Conservation (phyloP, 2,329 filamentous ascomycete species). For the Colletotrichum endophyticum region DNA sequence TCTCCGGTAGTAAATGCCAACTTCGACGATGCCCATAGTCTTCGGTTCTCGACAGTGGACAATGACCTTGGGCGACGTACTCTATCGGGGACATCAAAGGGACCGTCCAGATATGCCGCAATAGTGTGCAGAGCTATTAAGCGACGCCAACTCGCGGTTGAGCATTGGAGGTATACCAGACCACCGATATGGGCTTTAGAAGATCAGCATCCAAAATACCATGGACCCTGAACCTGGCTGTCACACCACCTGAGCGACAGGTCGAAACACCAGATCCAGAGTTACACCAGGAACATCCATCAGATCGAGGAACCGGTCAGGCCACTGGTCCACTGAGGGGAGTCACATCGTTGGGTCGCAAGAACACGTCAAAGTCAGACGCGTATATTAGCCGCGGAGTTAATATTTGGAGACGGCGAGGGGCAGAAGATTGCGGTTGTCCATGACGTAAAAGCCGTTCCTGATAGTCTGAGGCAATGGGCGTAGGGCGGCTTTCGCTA, state of each 20-base stretch:
- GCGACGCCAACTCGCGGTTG: not conserved
- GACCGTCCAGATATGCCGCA: not conserved
- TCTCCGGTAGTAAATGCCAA: not conserved
- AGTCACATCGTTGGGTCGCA: not conserved
- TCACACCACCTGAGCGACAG: conserved; percentile 11
- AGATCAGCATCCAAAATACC: not conserved
- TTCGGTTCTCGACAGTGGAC: not conserved
- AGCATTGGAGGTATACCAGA: not conserved
- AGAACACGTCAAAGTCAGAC: not conserved
- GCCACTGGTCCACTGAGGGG: not conserved
- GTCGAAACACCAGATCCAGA: conserved; percentile 14
- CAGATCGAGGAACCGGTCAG: conserved; percentile 4
- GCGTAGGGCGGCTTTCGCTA: not conserved
- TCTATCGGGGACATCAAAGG: not conserved
- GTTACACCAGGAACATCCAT: conserved; percentile 15
- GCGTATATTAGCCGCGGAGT: not conserved
- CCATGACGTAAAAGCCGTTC: not conserved
- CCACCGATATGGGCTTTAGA: not conserved
- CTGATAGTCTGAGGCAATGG: not conserved
- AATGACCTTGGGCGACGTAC: not conserved
- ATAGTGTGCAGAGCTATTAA: not conserved
- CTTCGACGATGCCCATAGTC: not conserved
- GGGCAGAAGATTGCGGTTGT: not conserved
- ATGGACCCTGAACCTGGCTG: not conserved
- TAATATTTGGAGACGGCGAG: not conserved